Base-by-base conservation (phyloP, 208 protist genomes). In the Trypanosoma boissoni region DNA sequence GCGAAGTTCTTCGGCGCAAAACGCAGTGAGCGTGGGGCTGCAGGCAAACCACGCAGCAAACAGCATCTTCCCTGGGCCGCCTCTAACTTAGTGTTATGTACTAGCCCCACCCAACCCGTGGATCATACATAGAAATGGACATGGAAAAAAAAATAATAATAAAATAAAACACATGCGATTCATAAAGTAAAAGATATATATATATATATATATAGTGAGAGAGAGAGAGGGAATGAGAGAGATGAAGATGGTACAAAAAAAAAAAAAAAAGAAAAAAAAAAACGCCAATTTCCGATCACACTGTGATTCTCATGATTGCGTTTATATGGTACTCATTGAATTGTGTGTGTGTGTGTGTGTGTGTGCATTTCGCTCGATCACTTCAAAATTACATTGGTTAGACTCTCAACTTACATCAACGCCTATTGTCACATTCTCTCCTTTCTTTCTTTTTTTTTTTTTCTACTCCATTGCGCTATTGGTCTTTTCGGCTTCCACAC, bases 21-120 rank as follows among this genome's bases (percentile, higher is more conserved):
- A 88, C 23, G 58, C 24, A 9, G 64, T 54, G 4, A 94, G 73
- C 5, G 68, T 76, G 24, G 76, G 53, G 3, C 67, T 81, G 39
- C 80, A 88, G n/a, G 81, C 75, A 58, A 94, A 94, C 44, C 75
- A 74, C 5, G 75, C 83, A 34, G 91, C 45, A 43, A 80, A 88
- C 56, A 73, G 74, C 82, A 89, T 90, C 23, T 9, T 23, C 34
- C 48, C n/a, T n/a, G n/a, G n/a, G n/a, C n/a, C n/a, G n/a, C n/a
- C n/a, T n/a, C n/a, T n/a, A n/a, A n/a, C n/a, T n/a, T n/a, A n/a
- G n/a, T n/a, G n/a, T n/a, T n/a, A n/a, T n/a, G n/a, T n/a, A n/a
- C n/a, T n/a, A n/a, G n/a, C n/a, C n/a, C n/a, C n/a, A n/a, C n/a
- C n/a, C n/a, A n/a, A n/a, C n/a, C n/a, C n/a, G n/a, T n/a, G n/a